These are phyloP conservation scores for Xylaria grammica DNA, from an alignment of 495 filamentous ascomycete species.

Conservation along the genomic window DNA sequence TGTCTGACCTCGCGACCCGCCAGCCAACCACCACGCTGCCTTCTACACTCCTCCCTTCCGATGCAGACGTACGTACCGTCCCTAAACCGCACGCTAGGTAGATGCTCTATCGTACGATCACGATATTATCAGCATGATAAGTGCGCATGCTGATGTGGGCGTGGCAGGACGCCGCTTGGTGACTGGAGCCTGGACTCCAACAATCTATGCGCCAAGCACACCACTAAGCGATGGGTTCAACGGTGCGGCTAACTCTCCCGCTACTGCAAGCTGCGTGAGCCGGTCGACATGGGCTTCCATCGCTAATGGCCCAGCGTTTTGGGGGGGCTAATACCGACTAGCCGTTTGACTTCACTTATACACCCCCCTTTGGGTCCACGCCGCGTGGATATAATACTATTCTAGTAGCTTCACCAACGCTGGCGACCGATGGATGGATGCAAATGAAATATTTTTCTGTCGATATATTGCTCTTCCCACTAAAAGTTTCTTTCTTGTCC, in stretches of 20 bases:
- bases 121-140: conserved; percentile 9
- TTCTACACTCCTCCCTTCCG: not conserved
- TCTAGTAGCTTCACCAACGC: not conserved
- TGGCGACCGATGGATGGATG: not conserved
- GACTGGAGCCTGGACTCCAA: conserved; percentile 3
- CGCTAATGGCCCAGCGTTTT: not conserved
- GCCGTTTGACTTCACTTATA: too few relatives aligned
- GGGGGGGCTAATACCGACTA: too few relatives aligned
- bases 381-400: not conserved
- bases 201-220: conserved; percentile 11
- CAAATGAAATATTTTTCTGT: not conserved
- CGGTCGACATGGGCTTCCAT: conserved; percentile 3
- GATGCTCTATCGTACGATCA: conserved; percentile 11
- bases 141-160: not conserved
- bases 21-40: conserved; percentile 4
- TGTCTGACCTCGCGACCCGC: conserved; percentile 1
- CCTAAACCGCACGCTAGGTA: not conserved
- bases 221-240: not conserved
- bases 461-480: not conserved
- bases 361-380: not conserved
- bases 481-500: not conserved
- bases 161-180: not conserved
- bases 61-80: not conserved
- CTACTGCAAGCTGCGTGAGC: conserved; percentile 3
- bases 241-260: conserved; percentile 2